phyloP scores from a whole-genome alignment of 2,329 filamentous ascomycete genomes.

The Claviceps fusiformis region DNA sequence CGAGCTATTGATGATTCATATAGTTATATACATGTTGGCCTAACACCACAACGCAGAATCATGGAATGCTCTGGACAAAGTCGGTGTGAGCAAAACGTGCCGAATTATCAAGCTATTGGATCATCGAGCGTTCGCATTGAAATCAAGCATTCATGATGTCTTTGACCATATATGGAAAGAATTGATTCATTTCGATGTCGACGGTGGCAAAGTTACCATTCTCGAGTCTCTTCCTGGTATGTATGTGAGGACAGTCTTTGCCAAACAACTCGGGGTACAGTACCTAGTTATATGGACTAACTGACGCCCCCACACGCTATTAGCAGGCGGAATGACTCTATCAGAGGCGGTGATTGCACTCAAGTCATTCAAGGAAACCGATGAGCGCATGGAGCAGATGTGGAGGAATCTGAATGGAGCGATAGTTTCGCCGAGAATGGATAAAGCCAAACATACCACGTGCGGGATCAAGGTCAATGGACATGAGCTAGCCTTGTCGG shows the following conservation, averaged over 20 bases:
- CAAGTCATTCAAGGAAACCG: slow-evolving; percentile 46
- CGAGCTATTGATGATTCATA: background rate
- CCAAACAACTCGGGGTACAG: background rate
- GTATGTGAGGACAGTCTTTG: slow-evolving; percentile 1
- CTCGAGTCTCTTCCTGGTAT: slow-evolving; percentile 36
- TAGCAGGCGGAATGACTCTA: slow-evolving; percentile 39
- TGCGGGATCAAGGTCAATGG: slow-evolving; percentile 28
- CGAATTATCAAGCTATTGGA: slow-evolving; percentile 53
- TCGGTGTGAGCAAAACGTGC: slow-evolving; percentile 48
- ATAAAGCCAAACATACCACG: slow-evolving; percentile 19
- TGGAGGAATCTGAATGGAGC: slow-evolving; percentile 50
- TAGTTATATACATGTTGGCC: slow-evolving; percentile 1
- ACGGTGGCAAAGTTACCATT: slow-evolving; percentile 42
- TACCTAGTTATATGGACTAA: background rate
- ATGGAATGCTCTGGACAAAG: slow-evolving; percentile 41
- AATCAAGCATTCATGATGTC: slow-evolving; percentile 49
- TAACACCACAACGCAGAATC: slow-evolving; percentile 28
- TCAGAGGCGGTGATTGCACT: slow-evolving; percentile 41
- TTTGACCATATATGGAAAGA: slow-evolving; percentile 59
- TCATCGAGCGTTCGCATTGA: slow-evolving; percentile 51
- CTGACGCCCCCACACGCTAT: slow-evolving; percentile 9
- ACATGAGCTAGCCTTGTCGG: slow-evolving; percentile 29
- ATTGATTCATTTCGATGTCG: slow-evolving; percentile 48
- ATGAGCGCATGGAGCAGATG: slow-evolving; percentile 44
- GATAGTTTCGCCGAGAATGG: slow-evolving; percentile 47